Evolutionary conservation across 768 basidiomycete species (phyloP).

Genomic region (Rubroboletus satanas): DNA sequence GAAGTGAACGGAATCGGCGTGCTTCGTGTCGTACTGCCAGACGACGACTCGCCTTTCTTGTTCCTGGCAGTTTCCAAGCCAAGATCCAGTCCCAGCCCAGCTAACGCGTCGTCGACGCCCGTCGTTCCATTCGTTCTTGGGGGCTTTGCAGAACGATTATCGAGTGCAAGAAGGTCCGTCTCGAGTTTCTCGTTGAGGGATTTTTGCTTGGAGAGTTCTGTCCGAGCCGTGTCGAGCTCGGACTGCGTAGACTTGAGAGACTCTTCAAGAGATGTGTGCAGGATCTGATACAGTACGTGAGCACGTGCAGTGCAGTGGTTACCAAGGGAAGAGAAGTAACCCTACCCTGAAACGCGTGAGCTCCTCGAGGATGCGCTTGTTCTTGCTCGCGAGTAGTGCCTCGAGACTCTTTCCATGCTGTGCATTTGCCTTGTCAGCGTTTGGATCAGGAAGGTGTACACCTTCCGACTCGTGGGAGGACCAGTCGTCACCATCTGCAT

Average conservation of each 20-base stretch:
- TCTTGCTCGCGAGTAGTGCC: constrained; percentile 87
- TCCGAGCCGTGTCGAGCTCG: constrained; percentile 52
- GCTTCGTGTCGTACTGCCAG: constrained; percentile 34
- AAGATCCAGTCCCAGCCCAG: constrained; percentile 65
- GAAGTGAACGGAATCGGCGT: constrained; percentile 69
- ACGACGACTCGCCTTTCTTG: constrained; percentile 20
- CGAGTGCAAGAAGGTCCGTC: constrained; percentile 81
- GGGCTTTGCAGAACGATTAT: constrained; percentile 38
- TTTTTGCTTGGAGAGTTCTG: constrained; percentile 75
- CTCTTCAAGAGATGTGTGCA: constrained; percentile 76
- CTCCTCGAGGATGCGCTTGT: constrained; percentile 88
- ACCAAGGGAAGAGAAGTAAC: no score
- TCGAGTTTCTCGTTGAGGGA: constrained; percentile 87
- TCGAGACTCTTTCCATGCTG: constrained; percentile 83
- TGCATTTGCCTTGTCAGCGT: constrained; percentile 76
- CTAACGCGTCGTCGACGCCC: constrained; percentile 54
- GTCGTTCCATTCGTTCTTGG: constrained; percentile 24
- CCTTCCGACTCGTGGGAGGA: constrained; percentile 43
- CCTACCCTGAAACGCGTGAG: constrained; percentile 84
- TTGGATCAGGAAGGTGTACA: constrained; percentile 80
- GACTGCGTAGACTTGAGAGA: constrained; percentile 56
- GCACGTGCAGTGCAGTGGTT: background rate
- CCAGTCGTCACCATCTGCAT: constrained; percentile 55
- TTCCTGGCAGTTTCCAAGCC: constrained; percentile 10
- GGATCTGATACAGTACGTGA: constrained; percentile 48